Evolutionary conservation across 2,329 filamentous ascomycete genomes (phyloP).

Genomic region (Hyphodiscus sp.): DNA sequence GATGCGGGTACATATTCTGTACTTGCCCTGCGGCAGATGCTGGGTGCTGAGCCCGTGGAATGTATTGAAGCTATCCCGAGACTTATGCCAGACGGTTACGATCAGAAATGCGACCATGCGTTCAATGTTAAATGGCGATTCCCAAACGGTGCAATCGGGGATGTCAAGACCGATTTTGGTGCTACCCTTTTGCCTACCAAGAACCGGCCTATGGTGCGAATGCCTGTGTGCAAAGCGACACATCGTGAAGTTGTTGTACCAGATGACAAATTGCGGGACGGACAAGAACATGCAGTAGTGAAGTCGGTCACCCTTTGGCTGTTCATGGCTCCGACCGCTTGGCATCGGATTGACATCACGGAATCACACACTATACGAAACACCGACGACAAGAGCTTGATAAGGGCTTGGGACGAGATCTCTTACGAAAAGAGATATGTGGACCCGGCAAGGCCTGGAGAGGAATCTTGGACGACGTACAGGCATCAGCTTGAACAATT

Average conservation of each 20-base stretch:
- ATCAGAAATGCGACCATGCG: conserved; percentile 31
- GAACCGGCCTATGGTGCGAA: conserved; percentile 23
- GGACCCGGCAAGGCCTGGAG: conserved; percentile 13
- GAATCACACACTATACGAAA: conserved; percentile 14
- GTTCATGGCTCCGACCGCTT: conserved; percentile 12
- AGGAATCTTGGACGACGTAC: conserved; percentile 38
- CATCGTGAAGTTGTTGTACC: conserved; percentile 44
- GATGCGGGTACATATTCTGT: conserved; percentile 37
- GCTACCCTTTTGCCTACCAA: neutral
- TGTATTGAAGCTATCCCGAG: conserved; percentile 31
- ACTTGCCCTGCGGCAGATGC: conserved; percentile 34
- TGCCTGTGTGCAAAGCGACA: conserved; percentile 28
- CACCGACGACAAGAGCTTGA: neutral
- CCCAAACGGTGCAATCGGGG: conserved; percentile 33
- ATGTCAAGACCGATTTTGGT: conserved; percentile 27
- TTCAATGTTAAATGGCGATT: conserved; percentile 35
- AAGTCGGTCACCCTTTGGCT: conserved; percentile 18
- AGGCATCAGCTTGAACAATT: conserved; percentile 42
- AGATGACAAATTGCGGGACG: conserved; percentile 38
- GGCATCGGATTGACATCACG: conserved; percentile 19
- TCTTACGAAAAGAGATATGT: no score
- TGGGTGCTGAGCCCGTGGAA: conserved; percentile 33
- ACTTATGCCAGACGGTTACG: conserved; percentile 24
- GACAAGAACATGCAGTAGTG: conserved; percentile 14
- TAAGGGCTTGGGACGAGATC: no score